Evolutionary conservation across 192 early-diverging fungal species (phyloP).

Genomic region (Backusella liffmaniae): DNA sequence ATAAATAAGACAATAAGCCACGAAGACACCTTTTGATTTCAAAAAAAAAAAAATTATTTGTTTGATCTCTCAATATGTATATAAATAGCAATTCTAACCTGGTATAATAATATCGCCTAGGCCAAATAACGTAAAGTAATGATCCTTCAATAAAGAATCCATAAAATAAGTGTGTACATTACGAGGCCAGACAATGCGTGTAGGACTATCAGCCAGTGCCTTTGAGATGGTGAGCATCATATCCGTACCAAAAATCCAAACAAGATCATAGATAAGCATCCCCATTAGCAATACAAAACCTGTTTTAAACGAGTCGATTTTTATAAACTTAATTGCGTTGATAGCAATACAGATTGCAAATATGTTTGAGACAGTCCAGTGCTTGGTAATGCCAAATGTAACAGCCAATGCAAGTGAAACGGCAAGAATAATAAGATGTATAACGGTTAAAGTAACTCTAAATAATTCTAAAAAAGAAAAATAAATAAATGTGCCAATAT

Average conservation of each 20-base stretch:
- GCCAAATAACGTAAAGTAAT: constrained; percentile 88
- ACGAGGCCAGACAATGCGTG: constrained; percentile 90
- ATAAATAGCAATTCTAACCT: constrained; percentile 45
- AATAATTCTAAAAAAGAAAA: constrained; percentile 43
- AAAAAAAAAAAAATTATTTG: not conserved
- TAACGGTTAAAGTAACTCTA: constrained; percentile 53
- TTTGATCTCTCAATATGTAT: not conserved
- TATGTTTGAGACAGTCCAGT: constrained; percentile 90
- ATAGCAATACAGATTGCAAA: constrained; percentile 84
- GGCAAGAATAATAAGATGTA: constrained; percentile 63
- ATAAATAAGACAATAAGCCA: constrained; percentile 5
- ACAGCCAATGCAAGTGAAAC: constrained; percentile 59
- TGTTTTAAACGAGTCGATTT: constrained; percentile 92
- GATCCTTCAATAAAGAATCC: constrained; percentile 37
- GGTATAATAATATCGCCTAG: constrained; percentile 97
- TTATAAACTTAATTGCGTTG: constrained; percentile 79
- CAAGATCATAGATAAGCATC: constrained; percentile 93
- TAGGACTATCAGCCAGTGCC: constrained; percentile 83
- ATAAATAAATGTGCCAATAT: not conserved
- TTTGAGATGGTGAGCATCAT: constrained; percentile 98
- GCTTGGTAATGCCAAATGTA: constrained; percentile 78
- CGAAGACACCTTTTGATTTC: not conserved
- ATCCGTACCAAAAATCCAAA: constrained; percentile 98
- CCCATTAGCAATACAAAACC: constrained; percentile 90
- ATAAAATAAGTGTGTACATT: constrained; percentile 49